phyloP scores from a whole-genome alignment of 768 basidiomycete genomes.

The Termitomyces sp. region DNA sequence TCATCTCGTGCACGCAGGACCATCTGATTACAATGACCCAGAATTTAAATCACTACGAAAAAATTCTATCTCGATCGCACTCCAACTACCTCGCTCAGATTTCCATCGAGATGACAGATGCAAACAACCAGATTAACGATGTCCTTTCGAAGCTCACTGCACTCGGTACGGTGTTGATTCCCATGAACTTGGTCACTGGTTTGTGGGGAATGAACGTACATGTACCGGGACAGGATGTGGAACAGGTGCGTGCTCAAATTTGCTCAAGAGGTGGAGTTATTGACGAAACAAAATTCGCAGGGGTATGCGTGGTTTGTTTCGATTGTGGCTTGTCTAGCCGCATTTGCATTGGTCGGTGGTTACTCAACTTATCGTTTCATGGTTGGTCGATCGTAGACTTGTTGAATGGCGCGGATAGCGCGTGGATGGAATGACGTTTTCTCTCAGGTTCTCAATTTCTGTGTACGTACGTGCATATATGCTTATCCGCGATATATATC shows the following conservation, averaged over 20 bases:
- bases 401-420: background rate
- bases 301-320: slow-evolving; percentile 83
- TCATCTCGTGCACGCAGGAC: slow-evolving; percentile 44
- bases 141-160: slow-evolving; percentile 97
- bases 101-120: slow-evolving; percentile 99
- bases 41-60: slow-evolving; percentile 99
- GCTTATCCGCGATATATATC: background rate
- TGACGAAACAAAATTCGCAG: slow-evolving; percentile 27
- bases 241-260: slow-evolving; percentile 30
- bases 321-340: slow-evolving; percentile 78
- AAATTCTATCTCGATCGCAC: slow-evolving; percentile 97
- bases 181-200: slow-evolving; percentile 97
- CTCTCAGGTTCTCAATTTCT: background rate
- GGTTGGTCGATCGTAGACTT: slow-evolving; percentile 37
- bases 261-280: background rate
- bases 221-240: slow-evolving; percentile 80
- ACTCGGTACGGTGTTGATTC: slow-evolving; percentile 94
- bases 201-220: slow-evolving; percentile 99
- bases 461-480: slow-evolving; percentile 6
- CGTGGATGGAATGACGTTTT: background rate
- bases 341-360: slow-evolving; percentile 80
- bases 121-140: slow-evolving; percentile 99
- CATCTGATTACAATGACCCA: slow-evolving; percentile 99
- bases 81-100: slow-evolving; percentile 99
- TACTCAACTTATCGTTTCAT: slow-evolving; percentile 80